Base-by-base conservation (phyloP, 1,139 yeast species). In the Barnettozyma hawaiiensis region DNA sequence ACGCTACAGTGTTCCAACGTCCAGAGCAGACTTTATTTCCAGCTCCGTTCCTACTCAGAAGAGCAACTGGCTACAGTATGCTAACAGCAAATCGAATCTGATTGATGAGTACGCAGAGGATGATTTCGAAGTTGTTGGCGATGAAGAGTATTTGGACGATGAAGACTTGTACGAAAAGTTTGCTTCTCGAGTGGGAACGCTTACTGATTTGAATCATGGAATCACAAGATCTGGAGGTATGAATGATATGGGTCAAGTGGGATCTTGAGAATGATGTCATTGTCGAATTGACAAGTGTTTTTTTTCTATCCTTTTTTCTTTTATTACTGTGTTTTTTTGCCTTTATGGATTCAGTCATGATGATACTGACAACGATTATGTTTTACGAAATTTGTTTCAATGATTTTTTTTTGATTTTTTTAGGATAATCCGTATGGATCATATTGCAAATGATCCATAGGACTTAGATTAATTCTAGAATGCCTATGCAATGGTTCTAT, bases 21-120 rank as follows among this genome's bases (percentile, higher is more conserved):
- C 43, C 38, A 40, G 22, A 12, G 43, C 44, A 22, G 49, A 44
- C 16, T 20, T 59, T n/a, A 56, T 64, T 10, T 61, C 69, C 1
- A 55, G 64, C 2, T 70, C 75, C 11, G 76, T 71, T 3, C 78
- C 80, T 1, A 61, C 66, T 6, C 57, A 62, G 34, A 64, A 62
- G 36, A 57, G 65, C 14, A 69, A 67, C 46, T 72, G 75, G 76
- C 65, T 69, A 48, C 53, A 58, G 8, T 63, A 60, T 48, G 64
- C 64, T 10, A 31, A 32, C 22, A 37, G 32, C 29, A 35, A 29
- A 19, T 11, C 39, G 8, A 23, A 22, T 40, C 18, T 31, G 10
- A 28, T 20, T 12, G 37, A 34, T 24, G 31, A 18, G 18, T 41
- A 27, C 16, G 35, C 35, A 12, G 39, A 37, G 14, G 44, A 29